These are phyloP conservation scores for Ricinus communis DNA, from an alignment of 345 rosid genomes.

Conservation along the genomic window DNA sequence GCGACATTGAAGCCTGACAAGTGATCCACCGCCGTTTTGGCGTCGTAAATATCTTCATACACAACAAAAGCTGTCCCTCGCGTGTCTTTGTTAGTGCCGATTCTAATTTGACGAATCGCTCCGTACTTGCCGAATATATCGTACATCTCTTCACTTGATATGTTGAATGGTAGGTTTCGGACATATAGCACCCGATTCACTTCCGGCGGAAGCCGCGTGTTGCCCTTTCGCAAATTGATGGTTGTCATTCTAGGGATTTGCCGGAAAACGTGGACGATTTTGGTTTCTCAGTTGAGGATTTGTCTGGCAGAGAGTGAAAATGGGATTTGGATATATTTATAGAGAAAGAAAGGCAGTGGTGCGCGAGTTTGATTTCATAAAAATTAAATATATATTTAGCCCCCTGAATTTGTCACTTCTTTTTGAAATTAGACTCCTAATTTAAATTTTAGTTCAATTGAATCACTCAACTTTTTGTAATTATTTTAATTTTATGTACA, in stretches of 20 bases:
- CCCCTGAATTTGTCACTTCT: too few relatives aligned
- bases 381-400: too few relatives aligned
- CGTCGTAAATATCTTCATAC: slow-evolving; percentile 95
- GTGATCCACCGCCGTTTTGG: slow-evolving; percentile 96
- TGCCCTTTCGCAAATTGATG: slow-evolving; percentile 74
- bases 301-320: too few relatives aligned
- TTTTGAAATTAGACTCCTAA: too few relatives aligned
- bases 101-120: slow-evolving; percentile 92
- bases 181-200: slow-evolving; percentile 93
- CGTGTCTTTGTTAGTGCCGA: slow-evolving; percentile 85
- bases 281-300: too few relatives aligned
- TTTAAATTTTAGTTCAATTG: too few relatives aligned
- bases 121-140: slow-evolving; percentile 98
- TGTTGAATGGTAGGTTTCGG: slow-evolving; percentile 97
- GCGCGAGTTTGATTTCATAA: too few relatives aligned
- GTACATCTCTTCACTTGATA: slow-evolving; percentile 99
- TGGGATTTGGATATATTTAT: too few relatives aligned
- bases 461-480: too few relatives aligned
- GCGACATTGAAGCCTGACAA: slow-evolving; percentile 98
- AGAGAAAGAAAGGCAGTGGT: too few relatives aligned
- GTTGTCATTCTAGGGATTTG: slow-evolving; percentile 44
- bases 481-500: too few relatives aligned
- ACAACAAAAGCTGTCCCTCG: slow-evolving; percentile 94
- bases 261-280: background rate
- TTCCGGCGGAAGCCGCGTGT: slow-evolving; percentile 92